phyloP scores from a whole-genome alignment of 495 filamentous ascomycete genomes.

The Aspergillus kassunensis region DNA sequence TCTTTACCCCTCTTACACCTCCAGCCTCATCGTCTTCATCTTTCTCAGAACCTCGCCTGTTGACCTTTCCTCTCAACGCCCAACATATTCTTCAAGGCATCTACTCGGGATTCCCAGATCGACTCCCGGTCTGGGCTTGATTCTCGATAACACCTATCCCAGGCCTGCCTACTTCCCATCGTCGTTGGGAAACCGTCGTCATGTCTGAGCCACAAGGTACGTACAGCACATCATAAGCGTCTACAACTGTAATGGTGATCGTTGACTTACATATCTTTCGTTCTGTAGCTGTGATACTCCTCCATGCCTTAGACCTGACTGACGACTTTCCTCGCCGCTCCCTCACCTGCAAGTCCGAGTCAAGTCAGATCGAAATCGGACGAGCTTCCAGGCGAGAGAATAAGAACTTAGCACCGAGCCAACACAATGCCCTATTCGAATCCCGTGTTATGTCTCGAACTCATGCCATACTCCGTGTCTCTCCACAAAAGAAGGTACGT shows the following conservation, averaged over 20 bases:
- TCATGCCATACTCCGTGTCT: conserved; percentile 60
- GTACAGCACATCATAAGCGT: not conserved
- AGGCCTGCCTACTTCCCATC: not conserved
- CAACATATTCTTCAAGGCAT: not conserved
- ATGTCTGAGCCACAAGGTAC: conserved; percentile 16
- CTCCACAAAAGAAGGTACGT: conserved; percentile 41
- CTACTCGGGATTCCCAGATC: not conserved
- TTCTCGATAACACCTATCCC: not conserved
- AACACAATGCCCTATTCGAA: conserved; percentile 70
- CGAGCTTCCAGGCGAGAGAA: conserved; percentile 55
- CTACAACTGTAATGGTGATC: not conserved
- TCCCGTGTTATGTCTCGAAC: conserved; percentile 77
- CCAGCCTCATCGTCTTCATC: not conserved
- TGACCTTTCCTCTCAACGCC: not conserved
- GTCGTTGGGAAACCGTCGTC: not conserved
- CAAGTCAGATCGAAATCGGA: conserved; percentile 43
- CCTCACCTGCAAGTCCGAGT: conserved; percentile 26
- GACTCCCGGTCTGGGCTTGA: not conserved
- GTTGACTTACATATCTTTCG: conserved; percentile 13
- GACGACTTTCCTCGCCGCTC: conserved; percentile 27
- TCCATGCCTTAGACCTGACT: conserved; percentile 18
- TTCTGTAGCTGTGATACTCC: conserved; percentile 26
- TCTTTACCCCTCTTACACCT: conserved; percentile 25
- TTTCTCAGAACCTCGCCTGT: not conserved
- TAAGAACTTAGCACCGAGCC: conserved; percentile 47